Percentiles rank a stretch among this genome's conserved stretches.
These are phyloP conservation scores for Uronychia setigera DNA, from an alignment of 73 alveolate genomes.

Conservation along the genomic window DNA sequence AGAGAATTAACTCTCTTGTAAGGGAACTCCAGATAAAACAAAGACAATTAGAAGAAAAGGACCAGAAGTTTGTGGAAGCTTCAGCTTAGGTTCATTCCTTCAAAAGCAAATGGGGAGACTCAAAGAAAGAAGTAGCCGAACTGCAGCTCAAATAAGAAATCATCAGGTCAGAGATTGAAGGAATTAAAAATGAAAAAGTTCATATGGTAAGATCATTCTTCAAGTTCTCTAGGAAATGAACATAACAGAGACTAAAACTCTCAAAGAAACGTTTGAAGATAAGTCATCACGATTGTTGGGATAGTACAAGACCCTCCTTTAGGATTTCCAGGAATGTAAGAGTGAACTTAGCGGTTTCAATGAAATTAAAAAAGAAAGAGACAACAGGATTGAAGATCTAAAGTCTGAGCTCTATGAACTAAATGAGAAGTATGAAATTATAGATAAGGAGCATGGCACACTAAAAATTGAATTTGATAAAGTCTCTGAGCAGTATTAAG, in stretches of 20 bases:
- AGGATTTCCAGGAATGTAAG: not conserved
- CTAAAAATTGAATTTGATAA: slow-evolving; percentile 36
- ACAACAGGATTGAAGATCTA: slow-evolving; percentile 19
- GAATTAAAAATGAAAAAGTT: slow-evolving; percentile 32
- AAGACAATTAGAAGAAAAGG: not conserved
- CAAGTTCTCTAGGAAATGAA: slow-evolving; percentile 13
- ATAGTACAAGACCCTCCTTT: not conserved
- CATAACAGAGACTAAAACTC: slow-evolving; percentile 13
- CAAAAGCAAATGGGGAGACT: slow-evolving; percentile 14
- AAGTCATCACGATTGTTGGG: slow-evolving; percentile 20
- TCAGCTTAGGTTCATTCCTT: slow-evolving; percentile 16
- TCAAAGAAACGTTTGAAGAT: slow-evolving; percentile 38
- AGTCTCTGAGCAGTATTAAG: slow-evolving; percentile 31
- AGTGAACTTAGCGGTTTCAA: slow-evolving; percentile 27
- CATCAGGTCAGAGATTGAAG: slow-evolving; percentile 33
- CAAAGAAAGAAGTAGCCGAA: slow-evolving; percentile 36
- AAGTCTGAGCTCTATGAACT: not conserved
- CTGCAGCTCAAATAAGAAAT: slow-evolving; percentile 30
- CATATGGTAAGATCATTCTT: slow-evolving; percentile 50
- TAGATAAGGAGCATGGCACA: slow-evolving; percentile 16
- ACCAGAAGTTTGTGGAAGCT: not conserved
- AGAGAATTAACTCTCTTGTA: not conserved
- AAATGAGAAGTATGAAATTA: not conserved
- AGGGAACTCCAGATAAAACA: slow-evolving; percentile 1
- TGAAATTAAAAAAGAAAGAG: slow-evolving; percentile 18